A percentile compares a stretch with the other conserved stretches of the same genome.
phyloP scores from a whole-genome alignment of 495 filamentous ascomycete species.

The Neurospora africana region DNA sequence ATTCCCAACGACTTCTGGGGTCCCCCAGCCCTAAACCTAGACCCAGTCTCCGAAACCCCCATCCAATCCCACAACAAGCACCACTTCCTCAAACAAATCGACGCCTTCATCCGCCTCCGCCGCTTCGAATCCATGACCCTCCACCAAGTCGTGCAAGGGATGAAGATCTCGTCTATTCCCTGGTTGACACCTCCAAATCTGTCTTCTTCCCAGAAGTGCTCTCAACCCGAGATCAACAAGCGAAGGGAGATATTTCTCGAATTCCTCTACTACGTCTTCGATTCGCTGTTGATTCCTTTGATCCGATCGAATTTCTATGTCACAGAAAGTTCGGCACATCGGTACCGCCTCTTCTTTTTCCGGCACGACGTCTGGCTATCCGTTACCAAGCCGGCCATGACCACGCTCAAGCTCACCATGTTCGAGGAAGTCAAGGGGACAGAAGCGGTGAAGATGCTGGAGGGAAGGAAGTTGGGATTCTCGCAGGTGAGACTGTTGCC shows the following conservation, averaged over 20 bases:
- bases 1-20: slow-evolving; percentile 75
- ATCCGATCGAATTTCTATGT: slow-evolving; percentile 85
- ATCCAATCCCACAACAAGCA: slow-evolving; percentile 46
- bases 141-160: slow-evolving; percentile 62
- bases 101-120: slow-evolving; percentile 65
- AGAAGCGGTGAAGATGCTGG: too few relatives aligned
- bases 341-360: slow-evolving; percentile 83
- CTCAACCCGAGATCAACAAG: slow-evolving; percentile 63
- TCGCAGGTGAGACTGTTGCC: slow-evolving; percentile 74
- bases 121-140: slow-evolving; percentile 73
- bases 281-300: slow-evolving; percentile 81
- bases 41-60: not conserved
- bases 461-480: slow-evolving; percentile 36
- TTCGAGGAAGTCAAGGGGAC: slow-evolving; percentile 49
- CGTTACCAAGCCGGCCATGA: slow-evolving; percentile 62
- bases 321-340: slow-evolving; percentile 75
- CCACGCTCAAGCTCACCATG: slow-evolving; percentile 57
- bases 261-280: slow-evolving; percentile 84
- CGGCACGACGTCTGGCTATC: slow-evolving; percentile 84
- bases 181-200: slow-evolving; percentile 57
- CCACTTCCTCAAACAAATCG: slow-evolving; percentile 52
- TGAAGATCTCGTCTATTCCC: slow-evolving; percentile 55
- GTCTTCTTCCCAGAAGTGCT: slow-evolving; percentile 41
- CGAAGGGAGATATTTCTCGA: slow-evolving; percentile 71
- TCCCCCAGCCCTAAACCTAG: not conserved